These are phyloP conservation scores for Podospora comata DNA, from an alignment of 495 filamentous ascomycete genomes.

Conservation along the genomic window DNA sequence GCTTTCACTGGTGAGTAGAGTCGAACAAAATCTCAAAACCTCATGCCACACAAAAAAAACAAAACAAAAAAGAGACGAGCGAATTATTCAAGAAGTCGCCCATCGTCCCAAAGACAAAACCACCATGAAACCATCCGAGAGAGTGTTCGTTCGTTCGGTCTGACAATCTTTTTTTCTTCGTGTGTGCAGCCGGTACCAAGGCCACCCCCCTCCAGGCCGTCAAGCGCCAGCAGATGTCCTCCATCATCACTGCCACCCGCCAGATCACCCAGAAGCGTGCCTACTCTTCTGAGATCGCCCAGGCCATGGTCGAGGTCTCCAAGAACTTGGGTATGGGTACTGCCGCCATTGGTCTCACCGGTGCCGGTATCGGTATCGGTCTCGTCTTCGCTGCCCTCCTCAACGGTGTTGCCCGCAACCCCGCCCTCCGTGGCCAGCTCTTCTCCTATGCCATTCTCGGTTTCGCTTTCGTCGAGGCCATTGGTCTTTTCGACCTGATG, in stretches of 20 bases:
- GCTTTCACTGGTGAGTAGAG: slow-evolving; percentile 57
- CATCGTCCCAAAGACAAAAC: background rate
- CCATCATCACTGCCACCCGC: slow-evolving; percentile 63
- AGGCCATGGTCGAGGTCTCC: slow-evolving; percentile 82
- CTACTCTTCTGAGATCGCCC: slow-evolving; percentile 78
- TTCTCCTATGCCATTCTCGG: slow-evolving; percentile 92
- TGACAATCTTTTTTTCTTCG: slow-evolving; percentile 16
- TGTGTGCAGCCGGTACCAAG: slow-evolving; percentile 37
- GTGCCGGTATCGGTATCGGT: slow-evolving; percentile 91
- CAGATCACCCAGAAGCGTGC: slow-evolving; percentile 62
- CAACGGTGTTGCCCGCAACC: slow-evolving; percentile 82
- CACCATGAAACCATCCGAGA: background rate
- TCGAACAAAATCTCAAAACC: background rate
- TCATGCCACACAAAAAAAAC: too few relatives aligned
- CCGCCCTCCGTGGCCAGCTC: slow-evolving; percentile 81
- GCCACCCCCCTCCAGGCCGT: slow-evolving; percentile 56
- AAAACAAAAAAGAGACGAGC: background rate
- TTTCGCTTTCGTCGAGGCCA: slow-evolving; percentile 92
- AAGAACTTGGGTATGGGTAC: slow-evolving; percentile 84
- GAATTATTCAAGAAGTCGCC: background rate
- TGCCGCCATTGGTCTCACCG: slow-evolving; percentile 83
- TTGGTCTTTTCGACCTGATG: slow-evolving; percentile 91
- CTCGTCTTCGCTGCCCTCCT: slow-evolving; percentile 85
- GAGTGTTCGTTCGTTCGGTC: slow-evolving; percentile 9
- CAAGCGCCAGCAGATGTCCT: slow-evolving; percentile 65